Percentiles rank a stretch among this genome's conserved stretches.
phyloP scores from a whole-genome alignment of 495 filamentous ascomycete genomes.

The Aspergillus heteromorphus region DNA sequence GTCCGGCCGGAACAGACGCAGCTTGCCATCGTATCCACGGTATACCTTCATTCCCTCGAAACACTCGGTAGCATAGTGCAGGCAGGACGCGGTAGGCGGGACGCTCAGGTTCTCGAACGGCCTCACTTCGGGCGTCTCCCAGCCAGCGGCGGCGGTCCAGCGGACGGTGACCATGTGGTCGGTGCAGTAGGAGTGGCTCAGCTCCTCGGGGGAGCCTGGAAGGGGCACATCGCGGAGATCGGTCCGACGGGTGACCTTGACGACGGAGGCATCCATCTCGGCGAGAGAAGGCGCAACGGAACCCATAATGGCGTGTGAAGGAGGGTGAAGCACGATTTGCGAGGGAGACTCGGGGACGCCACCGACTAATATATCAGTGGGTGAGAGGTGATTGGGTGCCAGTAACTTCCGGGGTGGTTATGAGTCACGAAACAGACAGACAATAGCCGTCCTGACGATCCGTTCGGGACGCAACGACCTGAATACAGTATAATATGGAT shows the following conservation, averaged over 20 bases:
- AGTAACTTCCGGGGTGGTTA: not conserved
- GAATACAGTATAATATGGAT: not conserved
- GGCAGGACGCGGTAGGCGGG: conserved; percentile 71
- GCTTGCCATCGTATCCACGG: conserved; percentile 19
- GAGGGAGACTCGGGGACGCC: not conserved
- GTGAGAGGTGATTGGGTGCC: not conserved
- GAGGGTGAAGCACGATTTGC: not conserved
- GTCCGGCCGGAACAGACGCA: conserved; percentile 81
- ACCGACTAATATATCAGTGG: not conserved
- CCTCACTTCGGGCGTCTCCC: conserved; percentile 70
- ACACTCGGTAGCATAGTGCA: conserved; percentile 19
- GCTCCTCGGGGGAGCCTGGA: conserved; percentile 47
- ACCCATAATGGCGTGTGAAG: conserved; percentile 26
- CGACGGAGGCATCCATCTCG: conserved; percentile 66
- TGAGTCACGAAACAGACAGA: conserved; percentile 9
- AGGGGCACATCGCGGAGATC: conserved; percentile 63
- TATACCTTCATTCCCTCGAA: conserved; percentile 19
- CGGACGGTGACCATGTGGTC: conserved; percentile 83
- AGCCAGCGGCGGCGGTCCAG: conserved; percentile 66
- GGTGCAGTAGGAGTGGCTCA: conserved; percentile 59
- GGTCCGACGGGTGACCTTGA: conserved; percentile 63
- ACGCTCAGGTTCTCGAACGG: conserved; percentile 77
- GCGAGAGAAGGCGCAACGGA: conserved; percentile 28
- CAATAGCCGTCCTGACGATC: too few species aligned
- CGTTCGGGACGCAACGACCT: not conserved